Evolutionary conservation across 352 stramenopile species (phyloP).

Genomic region (Pythium sukuiense): DNA sequence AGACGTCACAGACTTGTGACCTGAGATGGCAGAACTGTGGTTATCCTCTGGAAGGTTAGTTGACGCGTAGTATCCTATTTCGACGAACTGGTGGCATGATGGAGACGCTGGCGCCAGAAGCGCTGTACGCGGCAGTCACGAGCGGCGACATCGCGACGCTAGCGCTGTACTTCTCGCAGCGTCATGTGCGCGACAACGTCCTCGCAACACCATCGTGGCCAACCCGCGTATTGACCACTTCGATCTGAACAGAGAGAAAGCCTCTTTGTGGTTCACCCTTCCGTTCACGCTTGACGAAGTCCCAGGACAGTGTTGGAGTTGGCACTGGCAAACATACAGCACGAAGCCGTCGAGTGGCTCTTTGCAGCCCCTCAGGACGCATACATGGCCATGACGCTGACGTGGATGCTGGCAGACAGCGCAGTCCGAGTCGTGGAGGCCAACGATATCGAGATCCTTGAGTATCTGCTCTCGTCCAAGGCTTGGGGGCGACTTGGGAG

Average conservation of each 20-base stretch:
- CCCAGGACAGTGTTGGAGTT: neutral
- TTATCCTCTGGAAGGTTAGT: too few species aligned
- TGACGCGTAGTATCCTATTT: too few species aligned
- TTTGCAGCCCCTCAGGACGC: neutral
- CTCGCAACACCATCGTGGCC: neutral
- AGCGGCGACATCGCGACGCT: neutral
- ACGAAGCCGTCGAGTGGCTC: neutral
- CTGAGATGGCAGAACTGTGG: too few species aligned
- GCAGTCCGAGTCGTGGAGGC: neutral
- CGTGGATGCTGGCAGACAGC: neutral
- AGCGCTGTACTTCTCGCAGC: neutral
- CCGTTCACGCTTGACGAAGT: too few species aligned
- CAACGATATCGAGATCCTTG: neutral
- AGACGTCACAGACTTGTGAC: too few species aligned
- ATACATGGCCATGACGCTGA: neutral
- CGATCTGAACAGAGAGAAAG: too few species aligned
- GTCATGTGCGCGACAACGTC: neutral
- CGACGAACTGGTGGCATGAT: too few species aligned
- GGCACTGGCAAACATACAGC: neutral
- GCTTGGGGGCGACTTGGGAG: neutral
- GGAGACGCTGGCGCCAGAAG: neutral
- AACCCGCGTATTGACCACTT: neutral
- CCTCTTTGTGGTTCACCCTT: neutral
- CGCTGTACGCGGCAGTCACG: neutral
- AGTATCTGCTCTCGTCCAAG: neutral